Evolutionary conservation across 2,329 filamentous ascomycete species (phyloP).

Genomic region (Fusarium anguioides): DNA sequence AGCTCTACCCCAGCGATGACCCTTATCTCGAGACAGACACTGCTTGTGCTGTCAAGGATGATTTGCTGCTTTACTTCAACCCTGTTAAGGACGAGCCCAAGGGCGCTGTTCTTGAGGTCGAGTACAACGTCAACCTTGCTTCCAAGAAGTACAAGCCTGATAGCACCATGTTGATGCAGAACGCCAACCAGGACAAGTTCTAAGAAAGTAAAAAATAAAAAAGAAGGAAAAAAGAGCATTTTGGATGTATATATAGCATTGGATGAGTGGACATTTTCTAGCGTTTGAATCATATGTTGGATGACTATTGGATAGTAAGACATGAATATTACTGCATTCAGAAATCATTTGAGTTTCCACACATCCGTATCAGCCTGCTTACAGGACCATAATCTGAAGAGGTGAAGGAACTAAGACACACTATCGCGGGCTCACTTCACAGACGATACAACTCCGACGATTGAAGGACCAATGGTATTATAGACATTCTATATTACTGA

Average conservation of each 20-base stretch:
- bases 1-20: conserved; percentile 78
- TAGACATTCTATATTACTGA: neutral
- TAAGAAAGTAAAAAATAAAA: conserved; percentile 2
- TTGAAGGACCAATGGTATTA: too few species aligned
- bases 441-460: too few species aligned
- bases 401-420: too few species aligned
- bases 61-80: conserved; percentile 62
- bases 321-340: conserved; percentile 1
- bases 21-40: conserved; percentile 66
- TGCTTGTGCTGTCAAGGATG: conserved; percentile 66
- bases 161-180: conserved; percentile 45
- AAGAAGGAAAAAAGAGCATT: neutral
- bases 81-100: conserved; percentile 54
- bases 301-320: conserved; percentile 5
- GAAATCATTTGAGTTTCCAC: neutral
- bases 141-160: conserved; percentile 58
- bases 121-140: conserved; percentile 57
- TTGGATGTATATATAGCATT: conserved; percentile 10
- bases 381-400: too few species aligned
- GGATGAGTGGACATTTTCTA: conserved; percentile 18
- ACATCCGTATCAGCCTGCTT: too few species aligned
- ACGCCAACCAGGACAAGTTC: conserved; percentile 45
- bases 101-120: conserved; percentile 52
- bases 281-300: conserved; percentile 20
- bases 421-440: too few species aligned